phyloP scores from a whole-genome alignment of 139 green algal genomes.

The Edaphochlamys debaryana region DNA sequence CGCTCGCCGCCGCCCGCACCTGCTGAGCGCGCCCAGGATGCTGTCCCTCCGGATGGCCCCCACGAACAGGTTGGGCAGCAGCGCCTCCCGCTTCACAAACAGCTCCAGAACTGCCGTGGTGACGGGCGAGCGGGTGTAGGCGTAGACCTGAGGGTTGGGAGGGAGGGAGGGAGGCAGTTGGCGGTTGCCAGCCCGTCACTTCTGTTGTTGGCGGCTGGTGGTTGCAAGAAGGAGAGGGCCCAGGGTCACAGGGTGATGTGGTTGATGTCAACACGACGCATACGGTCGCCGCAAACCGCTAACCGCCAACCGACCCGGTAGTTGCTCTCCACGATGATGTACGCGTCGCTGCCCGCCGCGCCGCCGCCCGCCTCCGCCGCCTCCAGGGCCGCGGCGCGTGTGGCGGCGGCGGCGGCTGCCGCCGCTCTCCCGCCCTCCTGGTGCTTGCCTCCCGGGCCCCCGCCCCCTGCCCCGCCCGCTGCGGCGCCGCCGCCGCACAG shows the following conservation, averaged over 20 bases:
- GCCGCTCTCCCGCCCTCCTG: not conserved
- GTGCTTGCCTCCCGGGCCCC: not conserved
- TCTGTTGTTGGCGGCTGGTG: too few species aligned
- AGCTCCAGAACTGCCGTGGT: slow-evolving; percentile 77
- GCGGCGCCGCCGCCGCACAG: slow-evolving; percentile 55
- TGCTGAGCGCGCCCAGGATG: slow-evolving; percentile 68
- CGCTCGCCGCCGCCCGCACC: too few species aligned
- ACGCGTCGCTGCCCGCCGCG: slow-evolving; percentile 7
- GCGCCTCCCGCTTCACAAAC: slow-evolving; percentile 80
- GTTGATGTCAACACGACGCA: too few species aligned
- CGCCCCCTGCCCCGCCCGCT: not conserved
- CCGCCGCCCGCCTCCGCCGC: not conserved
- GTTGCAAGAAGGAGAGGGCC: too few species aligned
- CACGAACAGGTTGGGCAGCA: slow-evolving; percentile 92
- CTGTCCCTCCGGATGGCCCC: slow-evolving; percentile 83
- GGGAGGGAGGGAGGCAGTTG: not conserved
- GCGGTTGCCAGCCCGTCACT: not conserved
- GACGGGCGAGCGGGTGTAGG: slow-evolving; percentile 79
- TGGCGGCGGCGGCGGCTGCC: not conserved
- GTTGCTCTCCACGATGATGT: slow-evolving; percentile 86
- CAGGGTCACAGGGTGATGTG: too few species aligned
- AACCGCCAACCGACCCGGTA: slow-evolving; percentile 66
- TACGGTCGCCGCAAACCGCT: too few species aligned
- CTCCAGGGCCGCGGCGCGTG: not conserved
- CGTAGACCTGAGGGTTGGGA: slow-evolving; percentile 77